A percentile compares a stretch with the other conserved stretches of the same genome.
Evolutionary conservation across 1,139 yeast genomes (phyloP).

Genomic region (Pichia sp.): DNA sequence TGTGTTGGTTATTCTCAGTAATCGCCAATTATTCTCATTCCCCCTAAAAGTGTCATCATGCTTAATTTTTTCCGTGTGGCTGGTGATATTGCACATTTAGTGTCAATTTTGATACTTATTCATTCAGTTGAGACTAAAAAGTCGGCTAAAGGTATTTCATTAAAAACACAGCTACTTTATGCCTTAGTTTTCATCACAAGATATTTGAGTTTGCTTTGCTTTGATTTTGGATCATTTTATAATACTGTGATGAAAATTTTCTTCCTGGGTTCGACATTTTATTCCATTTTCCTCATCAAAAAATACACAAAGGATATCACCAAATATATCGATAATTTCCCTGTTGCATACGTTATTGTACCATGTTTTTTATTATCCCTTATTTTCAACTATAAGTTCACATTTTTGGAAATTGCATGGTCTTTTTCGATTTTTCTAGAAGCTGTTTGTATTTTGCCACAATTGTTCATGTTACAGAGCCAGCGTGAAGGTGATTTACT

Average conservation of each 20-base stretch:
- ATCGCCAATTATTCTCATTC: too few species aligned
- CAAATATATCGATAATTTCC: constrained; percentile 61
- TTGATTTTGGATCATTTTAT: constrained; percentile 58
- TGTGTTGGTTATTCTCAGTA: too few species aligned
- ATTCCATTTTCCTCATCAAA: constrained; percentile 66
- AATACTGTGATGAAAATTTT: constrained; percentile 74
- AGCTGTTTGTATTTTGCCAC: constrained; percentile 87
- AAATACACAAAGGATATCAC: constrained; percentile 48
- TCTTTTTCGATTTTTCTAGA: constrained; percentile 82
- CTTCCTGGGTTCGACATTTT: constrained; percentile 66
- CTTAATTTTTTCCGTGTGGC: constrained; percentile 25
- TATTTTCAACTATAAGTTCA: constrained; percentile 59
- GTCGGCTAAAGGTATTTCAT: constrained; percentile 77
- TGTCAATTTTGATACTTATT: constrained; percentile 68
- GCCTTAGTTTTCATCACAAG: constrained; percentile 63
- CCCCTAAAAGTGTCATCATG: constrained; percentile 7
- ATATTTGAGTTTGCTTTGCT: constrained; percentile 57
- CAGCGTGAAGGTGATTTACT: constrained; percentile 84
- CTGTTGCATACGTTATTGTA: constrained; percentile 58
- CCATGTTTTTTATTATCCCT: constrained; percentile 56
- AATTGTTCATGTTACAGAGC: constrained; percentile 79
- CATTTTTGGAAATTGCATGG: constrained; percentile 60
- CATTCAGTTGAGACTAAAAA: constrained; percentile 57
- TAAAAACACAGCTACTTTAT: constrained; percentile 81
- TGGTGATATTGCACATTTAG: constrained; percentile 75